Evolutionary conservation across 164 flowering plant genomes (phyloP).

Genomic region (Sextonia rubra): DNA sequence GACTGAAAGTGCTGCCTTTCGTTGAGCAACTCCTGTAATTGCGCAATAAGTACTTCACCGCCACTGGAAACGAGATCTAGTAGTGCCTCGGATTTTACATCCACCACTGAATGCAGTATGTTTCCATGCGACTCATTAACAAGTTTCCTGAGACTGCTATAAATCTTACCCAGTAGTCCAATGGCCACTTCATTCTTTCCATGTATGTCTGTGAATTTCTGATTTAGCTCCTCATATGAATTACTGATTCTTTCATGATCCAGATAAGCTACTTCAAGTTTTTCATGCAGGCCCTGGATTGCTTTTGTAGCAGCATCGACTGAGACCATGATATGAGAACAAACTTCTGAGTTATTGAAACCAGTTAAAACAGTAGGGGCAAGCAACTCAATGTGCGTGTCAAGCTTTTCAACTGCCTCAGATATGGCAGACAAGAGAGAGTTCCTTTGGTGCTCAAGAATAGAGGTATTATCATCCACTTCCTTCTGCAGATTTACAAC

Average conservation of each 20-base stretch:
- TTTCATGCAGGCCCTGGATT: constrained; percentile 46
- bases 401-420: constrained; percentile 45
- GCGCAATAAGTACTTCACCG: constrained; percentile 36
- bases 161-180: constrained; percentile 34
- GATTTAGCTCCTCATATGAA: constrained; percentile 34
- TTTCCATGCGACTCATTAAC: constrained; percentile 24
- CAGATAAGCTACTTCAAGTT: constrained; percentile 40
- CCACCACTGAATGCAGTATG: constrained; percentile 22
- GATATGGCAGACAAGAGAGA: constrained; percentile 32
- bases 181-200: constrained; percentile 38
- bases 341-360: constrained; percentile 22
- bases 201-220: constrained; percentile 35
- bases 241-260: constrained; percentile 31
- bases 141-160: constrained; percentile 39
- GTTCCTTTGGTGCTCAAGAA: constrained; percentile 48
- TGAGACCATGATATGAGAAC: constrained; percentile 29
- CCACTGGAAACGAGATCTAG: constrained; percentile 33
- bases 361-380: constrained; percentile 11
- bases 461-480: constrained; percentile 27
- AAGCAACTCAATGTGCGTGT: constrained; percentile 21
- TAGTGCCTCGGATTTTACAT: constrained; percentile 18
- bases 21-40: constrained; percentile 32
- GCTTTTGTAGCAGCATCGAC: constrained; percentile 45
- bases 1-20: constrained; percentile 51
- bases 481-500: constrained; percentile 48